These are phyloP conservation scores for Mucor irregularis DNA, from an alignment of 371 early-diverging fungal genomes.

Conservation along the genomic window DNA sequence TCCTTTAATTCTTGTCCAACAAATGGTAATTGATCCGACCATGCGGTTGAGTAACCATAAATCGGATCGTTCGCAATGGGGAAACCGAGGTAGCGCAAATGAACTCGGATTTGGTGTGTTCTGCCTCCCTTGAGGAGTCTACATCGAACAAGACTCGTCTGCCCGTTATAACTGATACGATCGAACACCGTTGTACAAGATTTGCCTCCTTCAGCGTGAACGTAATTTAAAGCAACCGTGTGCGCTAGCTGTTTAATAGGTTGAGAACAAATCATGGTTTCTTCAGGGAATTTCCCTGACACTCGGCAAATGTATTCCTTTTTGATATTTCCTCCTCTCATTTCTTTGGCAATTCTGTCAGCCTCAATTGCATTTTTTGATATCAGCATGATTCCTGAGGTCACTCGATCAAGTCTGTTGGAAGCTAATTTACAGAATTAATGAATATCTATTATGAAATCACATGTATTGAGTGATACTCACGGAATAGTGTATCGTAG, in stretches of 20 bases:
- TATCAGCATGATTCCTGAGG: constrained; percentile 89
- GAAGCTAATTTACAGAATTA: constrained; percentile 61
- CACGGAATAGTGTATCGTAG: constrained; percentile 68
- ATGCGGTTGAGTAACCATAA: constrained; percentile 72
- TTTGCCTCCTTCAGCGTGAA: constrained; percentile 77
- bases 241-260: constrained; percentile 62
- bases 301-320: constrained; percentile 92
- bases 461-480: constrained; percentile 32
- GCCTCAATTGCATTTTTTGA: constrained; percentile 67
- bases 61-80: constrained; percentile 98
- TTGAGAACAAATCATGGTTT: constrained; percentile 64
- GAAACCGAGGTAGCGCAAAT: constrained; percentile 92
- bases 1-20: not conserved
- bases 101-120: constrained; percentile 99
- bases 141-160: constrained; percentile 70
- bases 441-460: not conserved
- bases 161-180: constrained; percentile 62
- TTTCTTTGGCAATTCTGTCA: constrained; percentile 57
- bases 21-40: constrained; percentile 51
- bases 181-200: constrained; percentile 75
- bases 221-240: constrained; percentile 77
- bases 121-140: constrained; percentile 91
- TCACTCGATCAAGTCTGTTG: constrained; percentile 91
- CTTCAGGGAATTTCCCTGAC: constrained; percentile 83
- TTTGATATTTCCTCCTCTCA: constrained; percentile 65